A percentile compares a stretch with the other conserved stretches of the same genome.
Conservation (phyloP, 2,329 filamentous ascomycete genomes). For the Cadophora sp. region DNA sequence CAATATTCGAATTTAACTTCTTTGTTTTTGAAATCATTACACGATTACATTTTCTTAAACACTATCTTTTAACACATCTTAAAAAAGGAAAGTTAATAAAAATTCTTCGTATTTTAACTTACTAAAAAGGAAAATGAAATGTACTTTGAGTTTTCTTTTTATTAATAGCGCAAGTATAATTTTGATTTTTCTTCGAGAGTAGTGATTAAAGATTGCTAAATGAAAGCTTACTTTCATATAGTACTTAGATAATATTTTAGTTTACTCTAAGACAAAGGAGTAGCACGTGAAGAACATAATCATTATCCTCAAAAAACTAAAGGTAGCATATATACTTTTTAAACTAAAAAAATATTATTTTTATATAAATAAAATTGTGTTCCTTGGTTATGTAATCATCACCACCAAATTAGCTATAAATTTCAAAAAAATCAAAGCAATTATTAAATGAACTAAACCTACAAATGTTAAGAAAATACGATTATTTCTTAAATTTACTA, state of each 20-base stretch:
- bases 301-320: too few species aligned
- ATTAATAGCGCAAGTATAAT: neutral
- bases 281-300: too few species aligned
- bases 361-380: too few species aligned
- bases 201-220: constrained; percentile 1
- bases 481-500: too few species aligned
- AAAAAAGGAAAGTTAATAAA: constrained; percentile 3
- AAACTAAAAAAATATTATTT: too few species aligned
- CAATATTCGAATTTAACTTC: constrained; percentile 10
- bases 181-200: constrained; percentile 10
- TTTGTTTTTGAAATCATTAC: neutral
- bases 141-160: neutral
- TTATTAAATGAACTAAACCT: too few species aligned
- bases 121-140: neutral
- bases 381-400: too few species aligned
- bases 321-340: too few species aligned
- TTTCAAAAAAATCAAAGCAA: too few species aligned
- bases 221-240: neutral
- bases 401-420: too few species aligned
- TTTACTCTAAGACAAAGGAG: too few species aligned
- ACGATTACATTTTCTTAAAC: constrained; percentile 2
- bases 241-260: constrained; percentile 46
- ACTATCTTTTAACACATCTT: constrained; percentile 7
- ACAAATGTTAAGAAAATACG: too few species aligned
- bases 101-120: constrained; percentile 2